Evolutionary conservation across 1,284 basidiomycete species (phyloP).

Genomic region (Rhodotorula sp.): DNA sequence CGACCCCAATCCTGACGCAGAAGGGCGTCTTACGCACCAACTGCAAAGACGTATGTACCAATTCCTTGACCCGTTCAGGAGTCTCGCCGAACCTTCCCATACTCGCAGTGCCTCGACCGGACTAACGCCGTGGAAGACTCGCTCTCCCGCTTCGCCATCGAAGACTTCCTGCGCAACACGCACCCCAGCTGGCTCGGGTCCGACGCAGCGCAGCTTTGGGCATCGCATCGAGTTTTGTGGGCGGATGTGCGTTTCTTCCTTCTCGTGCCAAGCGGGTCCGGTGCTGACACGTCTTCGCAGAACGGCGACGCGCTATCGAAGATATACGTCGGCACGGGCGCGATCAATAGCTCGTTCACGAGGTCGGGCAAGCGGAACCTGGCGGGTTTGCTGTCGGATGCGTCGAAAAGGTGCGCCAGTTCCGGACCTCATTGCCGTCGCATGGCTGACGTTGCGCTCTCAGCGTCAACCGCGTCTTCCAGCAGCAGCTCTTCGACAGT

Average conservation of each 20-base stretch:
- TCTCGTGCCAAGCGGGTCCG: too few species aligned
- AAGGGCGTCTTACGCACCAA: slow-evolving; percentile 90
- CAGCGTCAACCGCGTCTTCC: slow-evolving; percentile 81
- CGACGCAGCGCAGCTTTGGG: slow-evolving; percentile 63
- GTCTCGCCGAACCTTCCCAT: background rate
- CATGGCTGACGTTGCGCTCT: too few species aligned
- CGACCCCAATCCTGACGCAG: slow-evolving; percentile 74
- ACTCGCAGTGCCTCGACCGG: slow-evolving; percentile 69
- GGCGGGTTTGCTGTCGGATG: slow-evolving; percentile 83
- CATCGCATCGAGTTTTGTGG: slow-evolving; percentile 87
- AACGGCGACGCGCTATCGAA: slow-evolving; percentile 51
- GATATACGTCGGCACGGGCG: slow-evolving; percentile 95
- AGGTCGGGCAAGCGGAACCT: slow-evolving; percentile 83
- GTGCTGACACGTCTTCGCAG: background rate
- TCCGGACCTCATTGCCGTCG: background rate
- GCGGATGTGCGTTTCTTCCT: slow-evolving; percentile 59
- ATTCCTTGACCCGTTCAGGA: too few species aligned
- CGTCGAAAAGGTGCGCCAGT: slow-evolving; percentile 67
- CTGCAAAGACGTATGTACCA: slow-evolving; percentile 79
- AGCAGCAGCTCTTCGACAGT: slow-evolving; percentile 97
- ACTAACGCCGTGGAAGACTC: slow-evolving; percentile 97
- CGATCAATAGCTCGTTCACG: slow-evolving; percentile 93
- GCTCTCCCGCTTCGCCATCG: slow-evolving; percentile 70
- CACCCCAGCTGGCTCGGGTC: slow-evolving; percentile 46
- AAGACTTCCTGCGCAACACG: slow-evolving; percentile 51